These are phyloP conservation scores for Pulveroboletus sp. DNA, from an alignment of 1,284 basidiomycete genomes.

Conservation along the genomic window DNA sequence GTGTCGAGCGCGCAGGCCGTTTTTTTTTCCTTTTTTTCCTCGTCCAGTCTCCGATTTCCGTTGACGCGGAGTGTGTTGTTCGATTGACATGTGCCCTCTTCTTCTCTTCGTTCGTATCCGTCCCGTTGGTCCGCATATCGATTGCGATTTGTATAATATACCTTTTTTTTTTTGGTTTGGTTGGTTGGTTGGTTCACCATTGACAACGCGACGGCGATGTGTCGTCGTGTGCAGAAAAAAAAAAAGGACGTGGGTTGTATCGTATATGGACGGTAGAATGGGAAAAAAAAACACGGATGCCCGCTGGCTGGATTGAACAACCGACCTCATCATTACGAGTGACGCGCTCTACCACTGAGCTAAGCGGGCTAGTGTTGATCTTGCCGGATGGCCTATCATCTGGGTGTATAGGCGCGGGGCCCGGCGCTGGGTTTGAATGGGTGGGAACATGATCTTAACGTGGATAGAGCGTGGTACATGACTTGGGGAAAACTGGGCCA, in stretches of 20 bases:
- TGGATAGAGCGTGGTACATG: no score
- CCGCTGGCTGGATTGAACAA: slow-evolving; percentile 44
- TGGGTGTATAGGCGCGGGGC: no score
- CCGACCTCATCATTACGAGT: slow-evolving; percentile 48
- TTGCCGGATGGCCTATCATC: no score
- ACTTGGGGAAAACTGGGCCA: no score
- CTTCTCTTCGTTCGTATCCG: background rate
- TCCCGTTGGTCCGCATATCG: slow-evolving; percentile 8
- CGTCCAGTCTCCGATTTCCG: background rate
- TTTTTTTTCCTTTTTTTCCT: background rate
- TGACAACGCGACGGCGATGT: no score
- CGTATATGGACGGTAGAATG: no score
- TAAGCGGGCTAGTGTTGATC: slow-evolving; percentile 20
- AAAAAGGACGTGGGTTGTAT: no score
- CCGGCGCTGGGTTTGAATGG: no score
- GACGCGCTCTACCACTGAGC: slow-evolving; percentile 52
- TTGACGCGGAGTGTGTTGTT: background rate
- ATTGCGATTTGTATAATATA: slow-evolving; percentile 23
- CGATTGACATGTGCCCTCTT: slow-evolving; percentile 10
- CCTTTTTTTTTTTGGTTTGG: background rate
- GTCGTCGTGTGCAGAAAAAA: no score
- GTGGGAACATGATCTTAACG: no score
- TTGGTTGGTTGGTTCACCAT: no score
- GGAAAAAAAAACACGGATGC: slow-evolving; percentile 6
- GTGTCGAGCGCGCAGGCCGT: slow-evolving; percentile 4